phyloP scores from a whole-genome alignment of 1,284 basidiomycete genomes.

The Cutaneotrichosporon dermatis region DNA sequence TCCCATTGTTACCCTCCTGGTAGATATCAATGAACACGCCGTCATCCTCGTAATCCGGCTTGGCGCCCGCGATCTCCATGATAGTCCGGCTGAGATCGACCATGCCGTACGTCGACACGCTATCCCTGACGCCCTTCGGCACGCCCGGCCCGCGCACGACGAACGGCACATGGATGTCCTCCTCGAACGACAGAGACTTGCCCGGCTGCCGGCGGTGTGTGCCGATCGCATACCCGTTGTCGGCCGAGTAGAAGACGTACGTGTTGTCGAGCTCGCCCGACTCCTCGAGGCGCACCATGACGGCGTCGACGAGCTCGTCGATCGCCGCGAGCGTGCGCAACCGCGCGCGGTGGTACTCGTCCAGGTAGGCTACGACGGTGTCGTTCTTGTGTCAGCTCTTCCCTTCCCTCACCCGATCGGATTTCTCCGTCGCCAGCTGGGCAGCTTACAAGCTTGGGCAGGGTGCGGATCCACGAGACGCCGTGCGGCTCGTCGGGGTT shows the following conservation, averaged over 20 bases:
- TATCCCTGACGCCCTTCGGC: conserved; percentile 11
- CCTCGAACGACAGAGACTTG: conserved; percentile 40
- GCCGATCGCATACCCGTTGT: conserved; percentile 40
- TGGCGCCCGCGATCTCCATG: conserved; percentile 34
- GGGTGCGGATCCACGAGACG: conserved; percentile 33
- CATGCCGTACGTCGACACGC: conserved; percentile 25
- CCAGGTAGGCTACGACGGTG: conserved; percentile 34
- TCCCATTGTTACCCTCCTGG: neutral
- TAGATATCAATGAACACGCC: conserved; percentile 29
- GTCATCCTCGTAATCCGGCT: conserved; percentile 31
- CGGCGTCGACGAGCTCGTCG: conserved; percentile 37
- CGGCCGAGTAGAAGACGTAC: conserved; percentile 34
- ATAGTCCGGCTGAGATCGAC: conserved; percentile 39
- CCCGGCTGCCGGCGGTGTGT: conserved; percentile 38
- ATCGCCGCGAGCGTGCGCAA: conserved; percentile 34
- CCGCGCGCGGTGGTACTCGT: conserved; percentile 37
- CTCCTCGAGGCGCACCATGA: conserved; percentile 29
- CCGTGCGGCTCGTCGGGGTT: conserved; percentile 34
- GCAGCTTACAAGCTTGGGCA: conserved; percentile 21
- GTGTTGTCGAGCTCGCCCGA: conserved; percentile 37
- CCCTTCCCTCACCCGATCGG: too few relatives aligned
- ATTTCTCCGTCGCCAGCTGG: too few relatives aligned
- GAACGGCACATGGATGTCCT: conserved; percentile 37
- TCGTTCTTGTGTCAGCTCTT: conserved; percentile 13
- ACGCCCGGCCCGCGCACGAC: conserved; percentile 34